Conservation (phyloP, 129 eudicot species). For the Deinandra increscens region DNA sequence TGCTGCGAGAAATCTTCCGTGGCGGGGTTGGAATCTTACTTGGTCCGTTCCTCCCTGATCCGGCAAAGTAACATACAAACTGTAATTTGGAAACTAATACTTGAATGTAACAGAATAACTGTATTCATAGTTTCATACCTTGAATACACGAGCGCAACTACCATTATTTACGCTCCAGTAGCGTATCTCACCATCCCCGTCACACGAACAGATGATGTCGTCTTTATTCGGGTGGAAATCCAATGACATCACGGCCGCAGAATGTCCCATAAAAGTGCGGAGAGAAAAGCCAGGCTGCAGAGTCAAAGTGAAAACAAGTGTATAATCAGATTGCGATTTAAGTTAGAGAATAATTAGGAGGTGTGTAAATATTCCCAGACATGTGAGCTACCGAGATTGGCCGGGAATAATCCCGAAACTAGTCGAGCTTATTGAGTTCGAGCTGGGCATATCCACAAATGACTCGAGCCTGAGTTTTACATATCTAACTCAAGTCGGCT, state of each 20-base stretch:
- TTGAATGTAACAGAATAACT: not conserved
- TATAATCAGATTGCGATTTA: not conserved
- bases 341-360: too few species aligned
- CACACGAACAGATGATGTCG: conserved; percentile 93
- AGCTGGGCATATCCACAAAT: too few species aligned
- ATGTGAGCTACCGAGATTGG: too few species aligned
- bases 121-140: conserved; percentile 42
- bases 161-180: conserved; percentile 91
- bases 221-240: conserved; percentile 94
- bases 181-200: conserved; percentile 91
- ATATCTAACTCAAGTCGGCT: too few species aligned
- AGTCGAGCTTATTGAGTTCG: too few species aligned
- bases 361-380: too few species aligned
- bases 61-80: not conserved
- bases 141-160: conserved; percentile 70
- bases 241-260: conserved; percentile 83
- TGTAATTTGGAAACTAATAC: not conserved
- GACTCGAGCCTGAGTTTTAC: too few species aligned
- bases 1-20: conserved; percentile 90
- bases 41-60: conserved; percentile 73
- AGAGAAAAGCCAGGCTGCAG: conserved; percentile 82
- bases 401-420: too few species aligned
- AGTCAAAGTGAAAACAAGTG: not conserved
- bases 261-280: conserved; percentile 86
- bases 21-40: conserved; percentile 89